phyloP scores from a whole-genome alignment of 176 grass and related monocot species.

The Urochloa ruziziensis region DNA sequence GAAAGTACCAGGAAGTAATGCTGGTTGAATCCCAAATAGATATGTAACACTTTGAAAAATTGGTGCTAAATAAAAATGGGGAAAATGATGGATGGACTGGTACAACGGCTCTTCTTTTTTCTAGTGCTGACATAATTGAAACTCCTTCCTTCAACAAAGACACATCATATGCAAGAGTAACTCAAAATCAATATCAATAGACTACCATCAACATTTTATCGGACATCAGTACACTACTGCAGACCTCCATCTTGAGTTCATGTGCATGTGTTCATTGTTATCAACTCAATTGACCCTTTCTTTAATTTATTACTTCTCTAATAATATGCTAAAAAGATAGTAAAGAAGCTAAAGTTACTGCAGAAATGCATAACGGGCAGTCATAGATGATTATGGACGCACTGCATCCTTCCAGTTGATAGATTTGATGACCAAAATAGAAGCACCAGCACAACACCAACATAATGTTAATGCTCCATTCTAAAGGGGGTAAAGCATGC shows the following conservation, averaged over 20 bases:
- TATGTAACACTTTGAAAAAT: background rate
- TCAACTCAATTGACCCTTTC: too few relatives aligned
- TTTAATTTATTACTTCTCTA: too few relatives aligned
- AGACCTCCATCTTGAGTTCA: background rate
- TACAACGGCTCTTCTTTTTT: background rate
- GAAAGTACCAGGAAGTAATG: background rate
- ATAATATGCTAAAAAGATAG: too few relatives aligned
- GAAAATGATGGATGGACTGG: background rate
- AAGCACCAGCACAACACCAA: too few relatives aligned
- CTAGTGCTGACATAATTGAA: background rate
- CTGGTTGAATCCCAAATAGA: background rate
- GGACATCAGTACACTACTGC: too few relatives aligned
- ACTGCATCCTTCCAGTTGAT: background rate
- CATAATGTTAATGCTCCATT: background rate
- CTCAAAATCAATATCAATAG: too few relatives aligned
- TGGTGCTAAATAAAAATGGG: background rate
- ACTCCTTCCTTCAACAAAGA: background rate
- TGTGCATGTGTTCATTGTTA: background rate
- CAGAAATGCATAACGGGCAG: background rate
- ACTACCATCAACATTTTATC: too few relatives aligned
- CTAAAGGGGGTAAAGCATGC: background rate
- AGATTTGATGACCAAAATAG: too few relatives aligned
- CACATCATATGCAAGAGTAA: background rate
- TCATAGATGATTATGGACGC: background rate
- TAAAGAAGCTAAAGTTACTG: background rate